Percentiles rank a stretch among this genome's conserved stretches.
Conservation (phyloP, 1,284 basidiomycete species). For the Schizophyllum commune region DNA sequence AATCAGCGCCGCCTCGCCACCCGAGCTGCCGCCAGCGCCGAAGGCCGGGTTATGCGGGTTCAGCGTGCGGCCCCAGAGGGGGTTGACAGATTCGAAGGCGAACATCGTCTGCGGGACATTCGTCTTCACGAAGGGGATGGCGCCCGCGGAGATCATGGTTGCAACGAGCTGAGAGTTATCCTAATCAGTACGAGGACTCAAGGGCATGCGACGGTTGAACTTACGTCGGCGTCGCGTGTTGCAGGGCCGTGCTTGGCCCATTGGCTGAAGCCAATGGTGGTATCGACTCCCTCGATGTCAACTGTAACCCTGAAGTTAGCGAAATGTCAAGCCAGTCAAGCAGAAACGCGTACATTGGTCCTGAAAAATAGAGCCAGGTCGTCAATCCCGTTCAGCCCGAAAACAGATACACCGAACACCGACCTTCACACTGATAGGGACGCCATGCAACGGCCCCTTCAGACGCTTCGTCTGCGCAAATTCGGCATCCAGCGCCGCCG, state of each 20-base stretch:
- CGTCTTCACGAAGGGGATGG: constrained; percentile 40
- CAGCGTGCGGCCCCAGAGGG: constrained; percentile 67
- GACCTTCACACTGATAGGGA: constrained; percentile 63
- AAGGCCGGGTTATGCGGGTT: constrained; percentile 58
- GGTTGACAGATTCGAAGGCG: constrained; percentile 82
- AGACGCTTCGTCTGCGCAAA: constrained; percentile 53
- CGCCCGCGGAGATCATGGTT: constrained; percentile 40
- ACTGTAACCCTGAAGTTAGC: constrained; percentile 22
- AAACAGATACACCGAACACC: neutral
- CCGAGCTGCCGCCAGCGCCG: constrained; percentile 71
- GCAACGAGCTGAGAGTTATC: constrained; percentile 30
- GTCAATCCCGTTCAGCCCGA: no score
- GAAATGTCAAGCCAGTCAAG: constrained; percentile 5
- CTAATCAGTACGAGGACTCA: neutral
- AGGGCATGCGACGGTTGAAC: constrained; percentile 15
- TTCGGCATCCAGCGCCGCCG: constrained; percentile 57
- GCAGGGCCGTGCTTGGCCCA: constrained; percentile 53
- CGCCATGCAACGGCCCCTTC: constrained; percentile 71
- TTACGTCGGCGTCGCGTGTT: constrained; percentile 48
- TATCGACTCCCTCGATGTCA: constrained; percentile 59
- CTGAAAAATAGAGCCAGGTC: constrained; percentile 45
- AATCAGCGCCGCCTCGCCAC: constrained; percentile 73
- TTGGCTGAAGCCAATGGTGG: constrained; percentile 67
- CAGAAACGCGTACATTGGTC: constrained; percentile 45
- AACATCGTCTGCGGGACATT: constrained; percentile 82